These are phyloP conservation scores for Xylariaceae sp. DNA, from an alignment of 2,329 filamentous ascomycete genomes.

Conservation along the genomic window DNA sequence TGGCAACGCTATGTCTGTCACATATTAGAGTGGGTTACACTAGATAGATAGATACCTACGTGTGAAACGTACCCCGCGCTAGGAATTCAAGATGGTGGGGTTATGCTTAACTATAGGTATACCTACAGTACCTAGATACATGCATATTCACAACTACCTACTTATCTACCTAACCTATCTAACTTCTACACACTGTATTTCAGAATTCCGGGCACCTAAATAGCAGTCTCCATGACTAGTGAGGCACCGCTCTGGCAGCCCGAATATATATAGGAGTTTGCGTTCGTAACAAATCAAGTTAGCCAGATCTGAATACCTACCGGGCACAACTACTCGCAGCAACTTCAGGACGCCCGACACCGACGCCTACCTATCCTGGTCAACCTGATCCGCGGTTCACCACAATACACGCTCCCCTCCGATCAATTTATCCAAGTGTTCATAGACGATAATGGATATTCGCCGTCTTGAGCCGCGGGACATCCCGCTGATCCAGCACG, in stretches of 20 bases:
- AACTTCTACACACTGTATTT: too few species aligned
- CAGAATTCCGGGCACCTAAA: too few species aligned
- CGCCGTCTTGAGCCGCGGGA: constrained; percentile 76
- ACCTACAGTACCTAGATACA: too few species aligned
- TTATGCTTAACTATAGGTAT: background rate
- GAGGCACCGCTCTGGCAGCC: too few species aligned
- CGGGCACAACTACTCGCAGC: background rate
- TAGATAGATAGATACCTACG: background rate
- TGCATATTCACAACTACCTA: too few species aligned
- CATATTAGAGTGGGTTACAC: too few species aligned
- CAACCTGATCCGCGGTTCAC: background rate
- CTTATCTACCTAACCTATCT: too few species aligned
- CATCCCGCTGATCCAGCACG: constrained; percentile 90
- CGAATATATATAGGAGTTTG: too few species aligned
- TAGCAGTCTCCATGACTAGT: too few species aligned
- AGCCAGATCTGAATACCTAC: background rate
- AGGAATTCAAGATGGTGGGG: background rate
- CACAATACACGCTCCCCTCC: background rate
- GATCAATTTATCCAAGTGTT: background rate
- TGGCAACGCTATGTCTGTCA: too few species aligned
- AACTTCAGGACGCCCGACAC: background rate
- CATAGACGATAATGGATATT: constrained; percentile 65
- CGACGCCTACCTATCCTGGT: background rate
- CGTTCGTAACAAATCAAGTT: too few species aligned
- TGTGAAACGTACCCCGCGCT: background rate